phyloP scores from a whole-genome alignment of 306 rosid species.

The Cucumis melo region DNA sequence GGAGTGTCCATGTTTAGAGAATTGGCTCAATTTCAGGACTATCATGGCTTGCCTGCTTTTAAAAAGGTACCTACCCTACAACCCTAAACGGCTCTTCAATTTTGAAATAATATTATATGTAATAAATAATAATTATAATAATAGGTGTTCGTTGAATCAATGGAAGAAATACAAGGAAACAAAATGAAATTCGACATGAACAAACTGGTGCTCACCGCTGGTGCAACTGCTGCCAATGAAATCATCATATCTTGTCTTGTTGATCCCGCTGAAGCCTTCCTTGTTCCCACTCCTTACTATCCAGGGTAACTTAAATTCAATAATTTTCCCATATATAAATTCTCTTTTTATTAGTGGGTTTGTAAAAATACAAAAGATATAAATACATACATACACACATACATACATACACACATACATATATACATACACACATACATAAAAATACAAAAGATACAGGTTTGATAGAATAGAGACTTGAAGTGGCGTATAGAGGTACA shows the following conservation, averaged over 20 bases:
- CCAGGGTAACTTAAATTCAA: constrained; percentile 40
- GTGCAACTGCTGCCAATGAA: constrained; percentile 84
- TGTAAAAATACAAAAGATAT: too few relatives aligned
- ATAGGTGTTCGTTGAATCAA: constrained; percentile 49
- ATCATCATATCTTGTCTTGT: constrained; percentile 79
- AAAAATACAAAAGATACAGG: too few relatives aligned
- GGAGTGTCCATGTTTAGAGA: constrained; percentile 52
- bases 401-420: too few relatives aligned
- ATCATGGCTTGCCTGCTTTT: constrained; percentile 68
- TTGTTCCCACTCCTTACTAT: constrained; percentile 79
- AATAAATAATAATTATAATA: background rate
- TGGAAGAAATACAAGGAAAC: constrained; percentile 56
- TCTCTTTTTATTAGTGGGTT: too few relatives aligned
- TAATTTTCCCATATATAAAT: background rate
- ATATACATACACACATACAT: too few relatives aligned
- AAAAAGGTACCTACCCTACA: constrained; percentile 42
- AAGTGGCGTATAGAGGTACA: constrained; percentile 71
- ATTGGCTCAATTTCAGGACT: constrained; percentile 83
- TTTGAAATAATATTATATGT: too few relatives aligned
- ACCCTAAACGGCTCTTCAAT: background rate
- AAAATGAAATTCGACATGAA: constrained; percentile 24
- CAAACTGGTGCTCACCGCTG: constrained; percentile 71
- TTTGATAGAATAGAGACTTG: constrained; percentile 75
- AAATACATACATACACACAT: too few relatives aligned
- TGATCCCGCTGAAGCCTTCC: constrained; percentile 68